Conservation (phyloP, 352 stramenopile genomes). For the Phytophthora kernoviae region DNA sequence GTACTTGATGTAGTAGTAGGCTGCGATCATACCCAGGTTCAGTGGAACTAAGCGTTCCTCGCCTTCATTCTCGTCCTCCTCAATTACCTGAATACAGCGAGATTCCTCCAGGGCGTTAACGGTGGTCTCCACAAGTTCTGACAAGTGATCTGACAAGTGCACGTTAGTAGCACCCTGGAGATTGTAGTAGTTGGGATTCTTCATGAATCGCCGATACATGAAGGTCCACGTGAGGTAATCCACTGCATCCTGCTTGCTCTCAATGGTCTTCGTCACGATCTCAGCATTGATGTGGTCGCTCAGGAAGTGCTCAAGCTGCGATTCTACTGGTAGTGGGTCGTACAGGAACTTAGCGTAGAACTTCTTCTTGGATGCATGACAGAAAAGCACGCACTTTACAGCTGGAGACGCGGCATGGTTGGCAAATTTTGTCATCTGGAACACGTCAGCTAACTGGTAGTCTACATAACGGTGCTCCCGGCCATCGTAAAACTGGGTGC, state of each 20-base stretch:
- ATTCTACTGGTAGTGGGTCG: slow-evolving; percentile 99
- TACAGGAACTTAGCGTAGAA: slow-evolving; percentile 99
- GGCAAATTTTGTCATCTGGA: slow-evolving; percentile 97
- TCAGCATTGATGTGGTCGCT: slow-evolving; percentile 99
- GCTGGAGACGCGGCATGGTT: slow-evolving; percentile 43
- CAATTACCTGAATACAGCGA: slow-evolving; percentile 95
- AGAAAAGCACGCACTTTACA: slow-evolving; percentile 96
- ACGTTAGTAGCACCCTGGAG: slow-evolving; percentile 91
- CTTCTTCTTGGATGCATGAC: slow-evolving; percentile 97
- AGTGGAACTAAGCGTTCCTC: slow-evolving; percentile 93
- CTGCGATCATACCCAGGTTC: slow-evolving; percentile 99
- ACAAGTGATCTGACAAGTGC: slow-evolving; percentile 98
- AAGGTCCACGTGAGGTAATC: slow-evolving; percentile 99
- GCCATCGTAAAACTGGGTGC: slow-evolving; percentile 97
- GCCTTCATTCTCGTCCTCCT: slow-evolving; percentile 86
- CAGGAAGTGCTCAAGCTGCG: slow-evolving; percentile 97
- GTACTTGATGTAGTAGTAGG: slow-evolving; percentile 99
- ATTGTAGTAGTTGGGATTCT: slow-evolving; percentile 99
- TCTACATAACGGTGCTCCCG: slow-evolving; percentile 96
- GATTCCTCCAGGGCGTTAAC: slow-evolving; percentile 97
- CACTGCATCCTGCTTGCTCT: slow-evolving; percentile 98
- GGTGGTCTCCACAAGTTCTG: slow-evolving; percentile 98
- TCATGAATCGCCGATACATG: slow-evolving; percentile 97
- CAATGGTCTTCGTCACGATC: slow-evolving; percentile 98
- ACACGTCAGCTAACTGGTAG: slow-evolving; percentile 96